These are phyloP conservation scores for Stenocarpella maydis DNA, from an alignment of 2,329 filamentous ascomycete genomes.

Conservation along the genomic window DNA sequence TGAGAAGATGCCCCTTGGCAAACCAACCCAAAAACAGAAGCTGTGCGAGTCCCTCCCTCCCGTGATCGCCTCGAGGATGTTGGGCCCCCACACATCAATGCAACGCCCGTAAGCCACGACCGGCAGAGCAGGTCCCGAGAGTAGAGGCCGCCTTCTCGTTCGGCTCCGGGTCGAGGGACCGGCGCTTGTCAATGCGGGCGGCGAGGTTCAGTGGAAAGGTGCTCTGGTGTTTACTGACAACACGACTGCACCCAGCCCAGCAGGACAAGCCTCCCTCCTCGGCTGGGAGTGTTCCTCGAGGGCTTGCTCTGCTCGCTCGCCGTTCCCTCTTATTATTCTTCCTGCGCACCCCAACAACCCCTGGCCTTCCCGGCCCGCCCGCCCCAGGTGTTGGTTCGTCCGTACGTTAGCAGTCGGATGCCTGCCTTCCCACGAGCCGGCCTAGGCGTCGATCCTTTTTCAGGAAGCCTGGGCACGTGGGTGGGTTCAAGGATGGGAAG, in stretches of 20 bases:
- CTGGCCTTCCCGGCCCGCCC: too few relatives aligned
- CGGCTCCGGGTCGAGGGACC: neutral
- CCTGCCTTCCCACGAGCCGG: too few relatives aligned
- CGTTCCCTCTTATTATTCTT: too few relatives aligned
- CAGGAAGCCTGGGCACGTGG: constrained; percentile 9
- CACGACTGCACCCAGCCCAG: too few relatives aligned
- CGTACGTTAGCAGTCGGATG: too few relatives aligned
- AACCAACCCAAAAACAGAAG: neutral
- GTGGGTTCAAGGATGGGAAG: neutral
- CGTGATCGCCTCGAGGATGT: neutral
- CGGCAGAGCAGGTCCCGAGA: neutral
- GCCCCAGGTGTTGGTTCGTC: too few relatives aligned
- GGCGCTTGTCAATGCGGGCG: neutral
- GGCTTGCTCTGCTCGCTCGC: too few relatives aligned
- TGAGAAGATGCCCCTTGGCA: constrained; percentile 23
- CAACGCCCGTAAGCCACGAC: neutral
- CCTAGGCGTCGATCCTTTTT: constrained; percentile 10
- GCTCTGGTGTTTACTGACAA: neutral
- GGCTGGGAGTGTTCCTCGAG: neutral
- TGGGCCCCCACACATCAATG: neutral
- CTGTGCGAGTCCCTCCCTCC: neutral
- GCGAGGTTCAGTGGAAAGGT: neutral
- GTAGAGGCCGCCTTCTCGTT: neutral
- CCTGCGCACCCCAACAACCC: too few relatives aligned
- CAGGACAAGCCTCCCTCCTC: neutral